Conservation (phyloP, 2,329 filamentous ascomycete species). For the Akanthomyces muscarius region DNA sequence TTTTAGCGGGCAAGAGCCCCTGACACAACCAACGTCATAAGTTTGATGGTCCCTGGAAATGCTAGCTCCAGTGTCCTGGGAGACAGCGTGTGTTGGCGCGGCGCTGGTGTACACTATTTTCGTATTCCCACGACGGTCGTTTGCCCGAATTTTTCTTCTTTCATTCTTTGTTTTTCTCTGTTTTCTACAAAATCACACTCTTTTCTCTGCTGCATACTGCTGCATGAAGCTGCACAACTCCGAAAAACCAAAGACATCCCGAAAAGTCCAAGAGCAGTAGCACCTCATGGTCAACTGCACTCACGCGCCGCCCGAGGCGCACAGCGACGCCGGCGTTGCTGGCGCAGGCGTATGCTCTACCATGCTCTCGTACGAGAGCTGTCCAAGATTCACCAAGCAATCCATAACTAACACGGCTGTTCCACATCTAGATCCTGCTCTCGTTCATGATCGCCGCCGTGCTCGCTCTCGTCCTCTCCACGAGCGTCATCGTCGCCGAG, state of each 20-base stretch:
- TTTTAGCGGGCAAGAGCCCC: background rate
- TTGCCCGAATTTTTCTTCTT: no score
- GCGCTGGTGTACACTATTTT: background rate
- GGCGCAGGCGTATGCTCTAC: conserved; percentile 47
- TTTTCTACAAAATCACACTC: no score
- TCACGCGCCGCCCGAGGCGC: conserved; percentile 7
- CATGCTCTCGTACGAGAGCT: background rate
- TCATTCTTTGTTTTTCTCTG: no score
- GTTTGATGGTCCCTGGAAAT: background rate
- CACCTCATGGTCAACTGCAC: conserved; percentile 4
- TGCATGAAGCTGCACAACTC: no score
- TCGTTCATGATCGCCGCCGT: conserved; percentile 63
- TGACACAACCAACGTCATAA: conserved; percentile 9
- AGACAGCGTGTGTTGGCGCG: background rate
- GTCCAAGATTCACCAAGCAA: no score
- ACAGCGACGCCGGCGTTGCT: conserved; percentile 55
- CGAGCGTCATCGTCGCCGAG: conserved; percentile 54
- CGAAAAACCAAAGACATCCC: no score
- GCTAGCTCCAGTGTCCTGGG: background rate
- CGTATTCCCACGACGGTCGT: no score
- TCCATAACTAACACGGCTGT: no score
- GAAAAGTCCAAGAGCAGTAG: background rate
- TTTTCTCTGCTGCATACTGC: no score
- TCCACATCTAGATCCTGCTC: conserved; percentile 50
- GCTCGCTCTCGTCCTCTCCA: conserved; percentile 52